A percentile compares a stretch with the other conserved stretches of the same genome.
These are phyloP conservation scores for Fusarium citri DNA, from an alignment of 2,329 filamentous ascomycete species.

Conservation along the genomic window DNA sequence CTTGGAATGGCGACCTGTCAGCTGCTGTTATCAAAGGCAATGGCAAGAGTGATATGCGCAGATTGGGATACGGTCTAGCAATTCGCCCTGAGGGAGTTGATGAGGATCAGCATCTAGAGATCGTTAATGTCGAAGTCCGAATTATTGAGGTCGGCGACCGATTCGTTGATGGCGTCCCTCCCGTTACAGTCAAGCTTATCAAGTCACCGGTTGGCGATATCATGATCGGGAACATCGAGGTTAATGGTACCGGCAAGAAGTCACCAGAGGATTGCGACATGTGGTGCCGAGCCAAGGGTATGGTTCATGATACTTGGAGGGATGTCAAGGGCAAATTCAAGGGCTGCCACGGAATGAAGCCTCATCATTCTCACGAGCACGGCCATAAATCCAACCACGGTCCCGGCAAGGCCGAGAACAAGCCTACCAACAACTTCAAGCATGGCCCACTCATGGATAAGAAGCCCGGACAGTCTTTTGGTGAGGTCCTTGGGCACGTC, in stretches of 20 bases:
- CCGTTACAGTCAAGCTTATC: constrained; percentile 71
- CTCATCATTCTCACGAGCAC: constrained; percentile 11
- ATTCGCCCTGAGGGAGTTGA: constrained; percentile 59
- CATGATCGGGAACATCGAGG: constrained; percentile 63
- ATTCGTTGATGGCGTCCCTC: constrained; percentile 65
- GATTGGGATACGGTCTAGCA: constrained; percentile 63
- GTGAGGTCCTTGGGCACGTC: constrained; percentile 65
- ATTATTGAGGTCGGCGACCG: constrained; percentile 69
- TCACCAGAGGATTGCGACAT: constrained; percentile 55
- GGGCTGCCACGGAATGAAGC: constrained; percentile 45
- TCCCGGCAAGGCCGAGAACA: constrained; percentile 37
- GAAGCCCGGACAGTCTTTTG: constrained; percentile 53
- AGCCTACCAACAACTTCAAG: constrained; percentile 39
- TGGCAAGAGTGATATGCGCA: constrained; percentile 51
- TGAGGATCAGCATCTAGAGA: constrained; percentile 62
- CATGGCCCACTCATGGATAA: constrained; percentile 24
- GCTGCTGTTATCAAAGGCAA: constrained; percentile 60
- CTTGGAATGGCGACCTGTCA: constrained; percentile 57
- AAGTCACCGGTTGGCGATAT: constrained; percentile 67
- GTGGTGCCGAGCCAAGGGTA: constrained; percentile 62
- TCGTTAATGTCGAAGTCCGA: constrained; percentile 66
- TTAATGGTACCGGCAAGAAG: constrained; percentile 46
- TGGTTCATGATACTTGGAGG: constrained; percentile 46
- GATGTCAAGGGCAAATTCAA: constrained; percentile 44
- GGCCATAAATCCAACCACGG: constrained; percentile 24